phyloP scores from a whole-genome alignment of 2,329 filamentous ascomycete species.

The Drechslerella coelobrocha region DNA sequence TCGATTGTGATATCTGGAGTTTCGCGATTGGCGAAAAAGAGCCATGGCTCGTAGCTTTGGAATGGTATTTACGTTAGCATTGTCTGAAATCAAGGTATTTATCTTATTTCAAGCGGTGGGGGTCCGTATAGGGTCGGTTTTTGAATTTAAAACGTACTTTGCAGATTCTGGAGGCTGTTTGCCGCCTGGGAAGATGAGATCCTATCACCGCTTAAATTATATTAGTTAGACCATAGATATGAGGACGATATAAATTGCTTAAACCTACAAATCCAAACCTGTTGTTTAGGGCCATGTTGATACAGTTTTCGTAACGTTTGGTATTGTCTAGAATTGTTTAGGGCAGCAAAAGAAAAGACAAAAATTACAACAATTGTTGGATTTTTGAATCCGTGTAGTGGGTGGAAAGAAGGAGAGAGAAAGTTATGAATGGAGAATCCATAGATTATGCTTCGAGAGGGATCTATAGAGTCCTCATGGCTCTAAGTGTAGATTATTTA shows the following conservation, averaged over 20 bases:
- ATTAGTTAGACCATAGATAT: too few relatives aligned
- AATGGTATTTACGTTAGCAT: neutral
- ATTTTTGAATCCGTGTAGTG: too few relatives aligned
- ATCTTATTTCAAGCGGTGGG: neutral
- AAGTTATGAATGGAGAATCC: too few relatives aligned
- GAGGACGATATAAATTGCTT: neutral
- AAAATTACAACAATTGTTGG: too few relatives aligned
- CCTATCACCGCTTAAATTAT: neutral
- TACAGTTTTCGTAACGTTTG: too few relatives aligned
- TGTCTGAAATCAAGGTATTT: too few relatives aligned
- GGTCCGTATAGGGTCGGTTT: neutral
- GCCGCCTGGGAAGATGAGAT: conserved; percentile 13
- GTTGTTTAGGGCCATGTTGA: neutral
- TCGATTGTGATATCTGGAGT: conserved; percentile 6
- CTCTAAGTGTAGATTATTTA: too few relatives aligned
- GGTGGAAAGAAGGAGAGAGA: too few relatives aligned
- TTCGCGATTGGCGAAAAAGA: conserved; percentile 14
- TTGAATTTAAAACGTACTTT: conserved; percentile 6
- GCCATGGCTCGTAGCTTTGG: conserved; percentile 21
- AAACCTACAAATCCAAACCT: conserved; percentile 1
- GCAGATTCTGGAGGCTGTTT: neutral
- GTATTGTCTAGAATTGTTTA: too few relatives aligned
- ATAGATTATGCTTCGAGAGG: too few relatives aligned
- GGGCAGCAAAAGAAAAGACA: too few relatives aligned
- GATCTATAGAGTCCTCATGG: too few relatives aligned